Conservation (phyloP, 768 basidiomycete species). For the Auriscalpium vulgare region DNA sequence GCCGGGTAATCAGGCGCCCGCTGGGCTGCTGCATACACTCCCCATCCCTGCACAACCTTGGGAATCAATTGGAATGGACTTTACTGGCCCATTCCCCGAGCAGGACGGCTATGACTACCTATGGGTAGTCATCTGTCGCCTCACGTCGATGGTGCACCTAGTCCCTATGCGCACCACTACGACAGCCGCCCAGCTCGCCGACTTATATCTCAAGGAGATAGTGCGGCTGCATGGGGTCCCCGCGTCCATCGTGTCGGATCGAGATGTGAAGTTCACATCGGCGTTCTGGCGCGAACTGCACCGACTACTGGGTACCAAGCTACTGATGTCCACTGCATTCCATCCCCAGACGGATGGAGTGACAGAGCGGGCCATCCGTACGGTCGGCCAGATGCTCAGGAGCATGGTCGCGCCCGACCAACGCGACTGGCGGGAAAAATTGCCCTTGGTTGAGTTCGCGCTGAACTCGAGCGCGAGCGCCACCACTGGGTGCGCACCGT, state of each 20-base stretch:
- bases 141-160: background rate
- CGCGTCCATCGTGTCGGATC: background rate
- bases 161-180: background rate
- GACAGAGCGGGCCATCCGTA: background rate
- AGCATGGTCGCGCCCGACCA: background rate
- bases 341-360: conserved; percentile 1
- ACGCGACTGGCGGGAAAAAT: background rate
- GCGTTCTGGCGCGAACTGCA: background rate
- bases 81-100: too few species aligned
- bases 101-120: too few species aligned
- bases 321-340: background rate
- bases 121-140: too few species aligned
- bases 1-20: too few species aligned
- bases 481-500: background rate
- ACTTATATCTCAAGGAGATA: background rate
- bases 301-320: background rate
- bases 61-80: too few species aligned
- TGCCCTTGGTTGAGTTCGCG: background rate
- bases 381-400: background rate
- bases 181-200: background rate
- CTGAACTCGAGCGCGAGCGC: background rate
- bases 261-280: background rate
- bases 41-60: too few species aligned
- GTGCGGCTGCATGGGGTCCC: background rate
- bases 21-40: too few species aligned